A percentile compares a stretch with the other conserved stretches of the same genome.
Evolutionary conservation across 2,329 filamentous ascomycete species (phyloP).

Genomic region (Sarocladium brachiariae): DNA sequence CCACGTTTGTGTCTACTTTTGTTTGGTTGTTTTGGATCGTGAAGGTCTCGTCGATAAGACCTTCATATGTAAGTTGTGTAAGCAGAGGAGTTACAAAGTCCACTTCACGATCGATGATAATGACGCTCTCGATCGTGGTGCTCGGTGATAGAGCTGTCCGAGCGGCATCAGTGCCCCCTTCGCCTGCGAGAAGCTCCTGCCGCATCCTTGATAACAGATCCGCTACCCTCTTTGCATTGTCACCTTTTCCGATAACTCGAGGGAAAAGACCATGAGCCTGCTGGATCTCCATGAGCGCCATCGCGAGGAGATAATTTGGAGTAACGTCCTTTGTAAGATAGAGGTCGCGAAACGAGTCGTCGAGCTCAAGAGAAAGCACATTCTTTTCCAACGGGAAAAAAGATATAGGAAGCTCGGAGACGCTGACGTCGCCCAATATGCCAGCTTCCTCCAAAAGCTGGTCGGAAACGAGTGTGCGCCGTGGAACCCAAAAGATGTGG

Average conservation of each 20-base stretch:
- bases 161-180: slow-evolving; percentile 57
- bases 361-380: slow-evolving; percentile 82
- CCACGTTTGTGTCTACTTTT: slow-evolving; percentile 84
- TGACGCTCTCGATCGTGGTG: slow-evolving; percentile 78
- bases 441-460: slow-evolving; percentile 88
- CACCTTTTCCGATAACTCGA: slow-evolving; percentile 88
- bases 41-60: slow-evolving; percentile 88
- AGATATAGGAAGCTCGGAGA: slow-evolving; percentile 78
- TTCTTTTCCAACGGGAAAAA: slow-evolving; percentile 92
- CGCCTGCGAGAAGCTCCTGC: slow-evolving; percentile 76
- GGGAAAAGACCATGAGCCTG: slow-evolving; percentile 89
- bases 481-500: slow-evolving; percentile 91
- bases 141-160: slow-evolving; percentile 74
- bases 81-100: slow-evolving; percentile 89
- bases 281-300: slow-evolving; percentile 90
- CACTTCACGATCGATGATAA: slow-evolving; percentile 91
- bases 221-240: slow-evolving; percentile 82
- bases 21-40: slow-evolving; percentile 88
- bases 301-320: slow-evolving; percentile 80
- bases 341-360: slow-evolving; percentile 78
- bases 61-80: slow-evolving; percentile 94
- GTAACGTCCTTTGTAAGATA: slow-evolving; percentile 89
- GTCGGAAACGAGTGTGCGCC: slow-evolving; percentile 85
- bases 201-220: slow-evolving; percentile 87
- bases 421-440: slow-evolving; percentile 84